phyloP scores from a whole-genome alignment of 441 rosid species.

The Hypseocharis bilobata region DNA sequence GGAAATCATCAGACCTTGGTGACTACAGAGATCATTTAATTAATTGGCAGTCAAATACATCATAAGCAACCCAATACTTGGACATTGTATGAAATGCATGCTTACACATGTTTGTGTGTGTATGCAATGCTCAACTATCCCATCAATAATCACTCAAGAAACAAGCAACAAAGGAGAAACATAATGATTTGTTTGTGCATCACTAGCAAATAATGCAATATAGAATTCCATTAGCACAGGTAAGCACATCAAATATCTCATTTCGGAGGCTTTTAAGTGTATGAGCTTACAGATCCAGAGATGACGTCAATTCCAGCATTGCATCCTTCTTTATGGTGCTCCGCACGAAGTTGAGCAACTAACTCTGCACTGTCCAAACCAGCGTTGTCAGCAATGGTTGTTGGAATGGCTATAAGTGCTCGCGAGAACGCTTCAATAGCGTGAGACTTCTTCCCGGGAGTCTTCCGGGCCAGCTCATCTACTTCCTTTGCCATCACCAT shows the following conservation, averaged over 20 bases:
- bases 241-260: neutral
- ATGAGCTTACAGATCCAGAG: constrained; percentile 68
- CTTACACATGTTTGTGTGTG: neutral
- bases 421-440: constrained; percentile 88
- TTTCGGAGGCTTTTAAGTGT: neutral
- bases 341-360: constrained; percentile 90
- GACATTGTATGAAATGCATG: too few relatives aligned
- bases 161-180: too few relatives aligned
- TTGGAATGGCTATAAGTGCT: constrained; percentile 78
- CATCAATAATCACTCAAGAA: neutral
- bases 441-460: constrained; percentile 91
- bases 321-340: constrained; percentile 77
- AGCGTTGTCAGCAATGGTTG: constrained; percentile 88
- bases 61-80: too few relatives aligned
- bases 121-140: neutral
- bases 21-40: too few relatives aligned
- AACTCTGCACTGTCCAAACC: constrained; percentile 94
- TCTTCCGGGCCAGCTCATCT: constrained; percentile 75
- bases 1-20: neutral
- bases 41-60: neutral
- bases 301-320: constrained; percentile 81
- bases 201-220: too few relatives aligned
- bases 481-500: constrained; percentile 96
- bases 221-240: too few relatives aligned
- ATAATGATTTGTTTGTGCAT: too few relatives aligned